Evolutionary conservation across 805 yeast species (phyloP).

Genomic region (Deakozyma indianensis): DNA sequence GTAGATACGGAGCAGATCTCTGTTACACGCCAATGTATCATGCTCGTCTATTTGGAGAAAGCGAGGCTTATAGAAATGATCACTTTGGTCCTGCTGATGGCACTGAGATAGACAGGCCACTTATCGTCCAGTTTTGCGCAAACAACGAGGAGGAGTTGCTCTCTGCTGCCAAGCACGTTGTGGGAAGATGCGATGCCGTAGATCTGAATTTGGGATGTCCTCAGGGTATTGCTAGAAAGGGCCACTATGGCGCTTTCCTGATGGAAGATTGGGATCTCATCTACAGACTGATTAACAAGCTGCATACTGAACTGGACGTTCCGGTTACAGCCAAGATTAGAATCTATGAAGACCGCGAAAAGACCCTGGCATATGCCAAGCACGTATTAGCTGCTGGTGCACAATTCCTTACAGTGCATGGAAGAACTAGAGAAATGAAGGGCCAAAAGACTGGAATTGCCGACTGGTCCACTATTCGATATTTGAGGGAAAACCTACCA

Average conservation of each 20-base stretch:
- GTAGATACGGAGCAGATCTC: slow-evolving; percentile 82
- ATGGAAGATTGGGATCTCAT: slow-evolving; percentile 96
- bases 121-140: slow-evolving; percentile 92
- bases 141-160: slow-evolving; percentile 80
- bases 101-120: slow-evolving; percentile 55
- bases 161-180: slow-evolving; percentile 68
- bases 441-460: slow-evolving; percentile 95
- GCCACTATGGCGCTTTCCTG: slow-evolving; percentile 86
- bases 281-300: slow-evolving; percentile 48
- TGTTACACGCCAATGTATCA: slow-evolving; percentile 97
- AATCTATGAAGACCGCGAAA: slow-evolving; percentile 71
- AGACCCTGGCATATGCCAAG: slow-evolving; percentile 73
- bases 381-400: slow-evolving; percentile 91
- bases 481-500: slow-evolving; percentile 58
- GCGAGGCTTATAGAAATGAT: slow-evolving; percentile 62
- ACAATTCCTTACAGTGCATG: slow-evolving; percentile 87
- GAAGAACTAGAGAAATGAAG: slow-evolving; percentile 92
- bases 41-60: slow-evolving; percentile 77
- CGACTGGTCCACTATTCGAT: slow-evolving; percentile 71
- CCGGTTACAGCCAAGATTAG: slow-evolving; percentile 96
- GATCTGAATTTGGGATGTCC: slow-evolving; percentile 96
- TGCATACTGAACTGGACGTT: slow-evolving; percentile 60
- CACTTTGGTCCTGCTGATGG: slow-evolving; percentile 64
- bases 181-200: slow-evolving; percentile 83
- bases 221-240: slow-evolving; percentile 91